Base-by-base conservation (phyloP, 352 stramenopile species). In the Discostella stelligera region DNA sequence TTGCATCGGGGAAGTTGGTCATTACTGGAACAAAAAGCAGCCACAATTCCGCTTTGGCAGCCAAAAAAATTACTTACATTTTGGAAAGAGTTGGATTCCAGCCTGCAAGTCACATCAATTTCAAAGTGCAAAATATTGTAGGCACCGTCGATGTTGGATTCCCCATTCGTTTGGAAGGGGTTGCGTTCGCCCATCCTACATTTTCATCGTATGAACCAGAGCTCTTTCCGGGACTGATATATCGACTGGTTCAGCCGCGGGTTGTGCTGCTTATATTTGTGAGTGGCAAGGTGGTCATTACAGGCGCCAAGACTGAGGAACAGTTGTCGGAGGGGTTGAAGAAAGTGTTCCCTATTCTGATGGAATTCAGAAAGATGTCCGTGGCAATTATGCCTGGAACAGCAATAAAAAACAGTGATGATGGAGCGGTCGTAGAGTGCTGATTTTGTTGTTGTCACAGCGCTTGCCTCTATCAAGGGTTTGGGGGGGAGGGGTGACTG, bases 251-350 rank as follows among this genome's bases (percentile, higher is more conserved):
- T 2, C 90, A 94, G 59, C 96, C 97, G 21, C 97, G 98, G 79
- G 92, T 98, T n/a, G 98, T 98, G n/a, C 84, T 99, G 21, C 79
- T 99, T 25, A 98, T 99, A 70, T 99, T 99, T 85, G 97, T 99
- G 10, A 98, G 94, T 21, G 97, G 97, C 32, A 99, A 99, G 82
- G 92, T 99, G 32, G 96, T 99, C 1, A 89, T 92, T 77, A 92
- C 86, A 10, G 86, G 86, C 23, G 86, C 86, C 14, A 90, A 90
- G 69, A 90, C 83, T 13, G 86, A 92, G 61, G 71, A 71, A 3
- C 79, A 90, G 48, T 64, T 92, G 13, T 72, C 66, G 7, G 64
- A 84, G 55, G 86, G 82, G 50, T 77, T 90, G 53, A 83, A 67
- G 8, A 90, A 90, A 60, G 66, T 92, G 0, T 89, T 86, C 79